phyloP scores from a whole-genome alignment of 441 rosid genomes.

The Breynia disticha region DNA sequence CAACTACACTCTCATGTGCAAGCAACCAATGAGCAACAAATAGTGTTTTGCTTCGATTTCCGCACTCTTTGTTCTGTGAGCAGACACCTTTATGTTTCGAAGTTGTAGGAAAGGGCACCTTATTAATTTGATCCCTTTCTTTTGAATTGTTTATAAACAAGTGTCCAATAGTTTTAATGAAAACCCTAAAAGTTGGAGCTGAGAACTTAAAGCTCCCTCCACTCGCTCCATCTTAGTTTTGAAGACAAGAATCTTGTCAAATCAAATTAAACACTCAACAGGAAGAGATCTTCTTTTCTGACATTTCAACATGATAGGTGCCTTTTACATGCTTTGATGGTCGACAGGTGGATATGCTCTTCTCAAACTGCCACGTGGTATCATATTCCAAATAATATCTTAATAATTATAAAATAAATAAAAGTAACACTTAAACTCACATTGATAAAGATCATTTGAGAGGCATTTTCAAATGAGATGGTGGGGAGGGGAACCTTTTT shows the following conservation, averaged over 20 bases:
- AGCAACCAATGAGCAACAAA: constrained; percentile 33
- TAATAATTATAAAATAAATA: not conserved
- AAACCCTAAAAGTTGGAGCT: not conserved
- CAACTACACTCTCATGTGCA: constrained; percentile 35
- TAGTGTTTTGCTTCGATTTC: constrained; percentile 13
- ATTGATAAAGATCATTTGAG: too few species aligned
- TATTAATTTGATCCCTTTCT: too few species aligned
- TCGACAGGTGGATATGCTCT: too few species aligned
- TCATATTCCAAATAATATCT: constrained; percentile 1
- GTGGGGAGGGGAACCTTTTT: too few species aligned
- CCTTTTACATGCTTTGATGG: too few species aligned
- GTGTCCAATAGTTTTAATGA: not conserved
- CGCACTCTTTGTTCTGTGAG: not conserved
- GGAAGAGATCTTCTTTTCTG: constrained; percentile 14
- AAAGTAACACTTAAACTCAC: not conserved
- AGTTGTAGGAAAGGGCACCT: not conserved
- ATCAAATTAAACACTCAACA: constrained; percentile 19
- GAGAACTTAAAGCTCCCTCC: constrained; percentile 7
- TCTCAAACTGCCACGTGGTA: not conserved
- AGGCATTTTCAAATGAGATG: too few species aligned
- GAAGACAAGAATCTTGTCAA: constrained; percentile 32
- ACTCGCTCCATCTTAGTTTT: constrained; percentile 16
- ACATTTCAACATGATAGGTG: not conserved
- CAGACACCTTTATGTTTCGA: not conserved
- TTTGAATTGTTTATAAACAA: not conserved